A percentile compares a stretch with the other conserved stretches of the same genome.
Evolutionary conservation across 257 asterid genomes (phyloP).

Genomic region (Voacanga thouarsii): DNA sequence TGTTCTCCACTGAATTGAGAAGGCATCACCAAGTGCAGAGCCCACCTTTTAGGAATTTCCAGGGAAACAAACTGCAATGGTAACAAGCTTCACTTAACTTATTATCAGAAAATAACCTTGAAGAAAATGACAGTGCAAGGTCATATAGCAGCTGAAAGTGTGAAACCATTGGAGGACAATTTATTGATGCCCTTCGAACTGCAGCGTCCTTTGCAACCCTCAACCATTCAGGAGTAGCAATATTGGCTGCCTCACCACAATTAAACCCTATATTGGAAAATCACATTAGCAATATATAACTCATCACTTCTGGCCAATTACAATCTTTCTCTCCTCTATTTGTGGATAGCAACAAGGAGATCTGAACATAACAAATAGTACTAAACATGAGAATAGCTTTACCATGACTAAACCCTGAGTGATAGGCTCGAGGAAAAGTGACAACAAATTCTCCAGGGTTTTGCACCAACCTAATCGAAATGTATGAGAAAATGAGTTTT

Average conservation of each 20-base stretch:
- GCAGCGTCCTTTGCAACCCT: conserved; percentile 97
- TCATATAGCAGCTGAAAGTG: conserved; percentile 95
- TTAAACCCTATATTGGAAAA: conserved; percentile 64
- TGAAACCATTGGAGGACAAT: conserved; percentile 98
- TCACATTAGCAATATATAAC: neutral
- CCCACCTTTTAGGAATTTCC: neutral
- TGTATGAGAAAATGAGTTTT: conserved; percentile 18
- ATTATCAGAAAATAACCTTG: conserved; percentile 57
- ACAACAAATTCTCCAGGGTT: conserved; percentile 98
- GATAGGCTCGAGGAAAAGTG: conserved; percentile 99
- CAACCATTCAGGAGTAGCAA: conserved; percentile 99
- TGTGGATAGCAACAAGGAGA: conserved; percentile 10
- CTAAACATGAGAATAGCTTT: conserved; percentile 27
- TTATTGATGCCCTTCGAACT: conserved; percentile 91
- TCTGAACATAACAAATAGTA: conserved; percentile 13
- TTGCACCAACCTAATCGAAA: conserved; percentile 78
- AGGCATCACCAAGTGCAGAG: neutral
- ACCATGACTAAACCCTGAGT: conserved; percentile 99
- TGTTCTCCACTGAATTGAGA: neutral
- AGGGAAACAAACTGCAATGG: neutral
- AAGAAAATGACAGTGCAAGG: conserved; percentile 74
- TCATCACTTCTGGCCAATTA: neutral
- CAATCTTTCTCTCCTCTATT: neutral
- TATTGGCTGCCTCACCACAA: conserved; percentile 96
- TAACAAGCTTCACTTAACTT: neutral